Base-by-base conservation (phyloP, 768 basidiomycete genomes). In the Russula lepida region DNA sequence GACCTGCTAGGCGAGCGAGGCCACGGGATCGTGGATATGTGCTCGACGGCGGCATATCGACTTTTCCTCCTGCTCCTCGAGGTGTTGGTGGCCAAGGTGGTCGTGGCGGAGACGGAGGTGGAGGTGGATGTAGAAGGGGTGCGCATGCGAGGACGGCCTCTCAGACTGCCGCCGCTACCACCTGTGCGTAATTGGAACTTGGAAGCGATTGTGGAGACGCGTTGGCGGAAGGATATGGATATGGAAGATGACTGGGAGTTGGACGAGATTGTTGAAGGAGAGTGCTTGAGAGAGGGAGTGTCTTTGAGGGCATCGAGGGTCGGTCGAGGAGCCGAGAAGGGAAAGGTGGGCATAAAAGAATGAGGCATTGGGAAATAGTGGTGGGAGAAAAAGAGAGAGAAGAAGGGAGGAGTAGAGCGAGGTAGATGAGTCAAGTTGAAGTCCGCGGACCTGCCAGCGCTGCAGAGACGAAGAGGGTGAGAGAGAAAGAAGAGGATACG, bases 1-100 rank as follows among this genome's bases (percentile, higher is more conserved):
- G 66, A 65, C 30, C 60, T 58, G 43, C 64, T 61, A 3, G 60
- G 64, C 23, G 49, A 44, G 6, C 60, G 64, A 23, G 56, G 39
- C 62, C 56, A 63, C 21, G 56, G 57, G 3, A 49, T 37, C 0
- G 3, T 21, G 19, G 62, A 53, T 6, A 63, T 13, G 25, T 63
- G 37, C 2, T 37, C 35, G 35, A 37, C 15, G 35, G 35, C 35
- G 15, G 35, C 0, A 37, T 15, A 17, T 37, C 35, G 35, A 37
- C 6, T 37, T 2, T 15, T 15, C 15, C 35, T 2, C 2, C 35
- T 17, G 0, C 15, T 17, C 15, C 0, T 17, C 6, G 35, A 17
- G 15, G 0, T 2, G 35, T 51, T 15, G 12, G 58, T 44, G 32
- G n/a, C 56, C 3, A n/a, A 52, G 46, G 27, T 52, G n/a, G 41